Evolutionary conservation across 768 basidiomycete genomes (phyloP), one percentile per base, ranked within the genome.

Genomic region (Xanthoconium stramineum): DNA sequence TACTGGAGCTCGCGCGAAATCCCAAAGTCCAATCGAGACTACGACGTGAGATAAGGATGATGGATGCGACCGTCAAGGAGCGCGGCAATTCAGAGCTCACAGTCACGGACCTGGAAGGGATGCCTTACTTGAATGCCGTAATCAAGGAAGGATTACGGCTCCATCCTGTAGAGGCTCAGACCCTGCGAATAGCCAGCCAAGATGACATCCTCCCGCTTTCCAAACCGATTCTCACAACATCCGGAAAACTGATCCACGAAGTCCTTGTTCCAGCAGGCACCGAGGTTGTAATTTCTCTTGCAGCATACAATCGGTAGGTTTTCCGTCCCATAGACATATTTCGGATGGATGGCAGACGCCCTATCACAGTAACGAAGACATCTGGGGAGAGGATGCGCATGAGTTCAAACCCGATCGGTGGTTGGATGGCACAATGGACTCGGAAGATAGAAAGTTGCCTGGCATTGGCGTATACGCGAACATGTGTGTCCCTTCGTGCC

Each of bases 141-240:
- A 73, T 72, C 73, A 76, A 64, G 64, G 61, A 81, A 67, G 69
- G 72, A 3, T 66, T 81, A 47, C 69, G 80, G 35, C 75, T 70
- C 55, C 75, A 78, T 57, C 79, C 83, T 19, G 78, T 77, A 1
- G 62, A 77, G 15, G 76, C 80, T 52, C 75, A 79, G 17, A 75
- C 76, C n/a, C 74, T 78, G 52, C 77, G 86, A 17, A 69, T 76
- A 54, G 75, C 83, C 0, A 69, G 67, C 5, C 68, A 72, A 35
- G 83, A 88, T 62, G 81, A 84, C 53, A 64, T 83, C n/a, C 65
- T 88, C n/a, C 85, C 86, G 0, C 75, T 88, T 33, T 80, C 81
- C 3, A 75, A 73, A 53, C 82, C 82, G 3, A 75, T 83, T 50
- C 72, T 61, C 52, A 78, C 76, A 6, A 65, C 65, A 19, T 75